Conservation (phyloP, 176 grass and related monocot genomes). For the Typha latifolia region DNA sequence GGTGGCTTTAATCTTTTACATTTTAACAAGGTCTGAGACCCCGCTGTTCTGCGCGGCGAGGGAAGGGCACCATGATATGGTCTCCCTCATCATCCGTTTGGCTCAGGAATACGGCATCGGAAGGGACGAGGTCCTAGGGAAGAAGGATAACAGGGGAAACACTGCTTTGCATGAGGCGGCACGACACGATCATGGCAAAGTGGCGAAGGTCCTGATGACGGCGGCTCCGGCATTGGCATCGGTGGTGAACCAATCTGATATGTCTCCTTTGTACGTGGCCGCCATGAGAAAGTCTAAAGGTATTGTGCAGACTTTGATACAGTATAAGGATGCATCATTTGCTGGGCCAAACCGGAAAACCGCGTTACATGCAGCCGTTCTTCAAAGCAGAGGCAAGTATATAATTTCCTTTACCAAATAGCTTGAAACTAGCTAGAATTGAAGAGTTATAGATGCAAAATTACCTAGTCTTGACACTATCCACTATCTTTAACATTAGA, state of each 20-base stretch:
- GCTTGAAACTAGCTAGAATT: background rate
- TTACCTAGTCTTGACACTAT: no score
- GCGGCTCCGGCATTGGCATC: constrained; percentile 4
- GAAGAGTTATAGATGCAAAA: no score
- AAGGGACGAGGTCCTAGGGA: background rate
- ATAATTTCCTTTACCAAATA: background rate
- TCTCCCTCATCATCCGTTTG: no score
- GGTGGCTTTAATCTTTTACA: no score
- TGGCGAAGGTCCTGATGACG: background rate
- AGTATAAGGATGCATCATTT: background rate
- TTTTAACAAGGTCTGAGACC: no score
- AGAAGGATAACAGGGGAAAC: background rate
- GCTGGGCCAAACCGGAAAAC: constrained; percentile 6
- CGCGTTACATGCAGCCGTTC: constrained; percentile 17
- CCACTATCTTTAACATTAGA: background rate
- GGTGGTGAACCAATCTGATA: background rate
- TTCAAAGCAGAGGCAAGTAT: background rate
- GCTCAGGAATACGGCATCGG: background rate
- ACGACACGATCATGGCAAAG: background rate
- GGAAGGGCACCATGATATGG: no score
- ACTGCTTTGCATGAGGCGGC: background rate
- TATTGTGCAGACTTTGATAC: background rate
- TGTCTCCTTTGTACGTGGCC: background rate
- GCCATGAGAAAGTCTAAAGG: background rate
- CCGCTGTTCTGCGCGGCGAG: no score